Evolutionary conservation across 805 yeast species (phyloP).

Genomic region (Lachancea dasiensis): DNA sequence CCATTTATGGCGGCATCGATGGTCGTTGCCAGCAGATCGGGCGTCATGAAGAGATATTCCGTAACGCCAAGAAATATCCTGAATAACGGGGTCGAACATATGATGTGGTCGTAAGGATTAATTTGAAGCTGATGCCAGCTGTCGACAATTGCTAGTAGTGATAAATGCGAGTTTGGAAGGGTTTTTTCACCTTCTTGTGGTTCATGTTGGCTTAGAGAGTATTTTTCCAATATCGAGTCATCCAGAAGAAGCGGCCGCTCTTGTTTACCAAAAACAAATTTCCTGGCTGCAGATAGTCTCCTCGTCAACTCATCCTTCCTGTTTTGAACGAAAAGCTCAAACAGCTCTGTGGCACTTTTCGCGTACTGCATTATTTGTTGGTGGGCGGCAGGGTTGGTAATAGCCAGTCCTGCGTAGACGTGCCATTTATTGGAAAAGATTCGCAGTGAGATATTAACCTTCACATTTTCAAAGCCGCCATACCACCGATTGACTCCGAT

Average conservation of each 20-base stretch:
- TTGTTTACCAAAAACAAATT: slow-evolving; percentile 69
- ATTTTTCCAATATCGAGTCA: slow-evolving; percentile 71
- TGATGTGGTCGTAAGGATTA: slow-evolving; percentile 93
- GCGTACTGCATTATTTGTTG: slow-evolving; percentile 87
- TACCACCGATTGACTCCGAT: slow-evolving; percentile 52
- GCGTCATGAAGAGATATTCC: slow-evolving; percentile 83
- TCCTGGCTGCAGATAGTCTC: slow-evolving; percentile 60
- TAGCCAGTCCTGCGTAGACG: slow-evolving; percentile 95
- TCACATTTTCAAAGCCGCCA: slow-evolving; percentile 95
- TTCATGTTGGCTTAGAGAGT: slow-evolving; percentile 69
- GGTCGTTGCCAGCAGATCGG: slow-evolving; percentile 74
- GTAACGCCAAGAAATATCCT: slow-evolving; percentile 91
- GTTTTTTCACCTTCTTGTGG: slow-evolving; percentile 42
- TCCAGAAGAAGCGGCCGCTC: slow-evolving; percentile 57
- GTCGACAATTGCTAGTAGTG: slow-evolving; percentile 86
- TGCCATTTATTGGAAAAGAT: slow-evolving; percentile 96
- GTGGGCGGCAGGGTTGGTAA: slow-evolving; percentile 92
- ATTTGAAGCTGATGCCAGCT: slow-evolving; percentile 84
- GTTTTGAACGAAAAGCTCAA: slow-evolving; percentile 74
- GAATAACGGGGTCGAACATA: slow-evolving; percentile 91
- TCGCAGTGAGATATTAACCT: slow-evolving; percentile 84
- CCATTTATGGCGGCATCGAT: slow-evolving; percentile 65
- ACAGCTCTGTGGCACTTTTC: slow-evolving; percentile 72
- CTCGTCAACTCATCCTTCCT: slow-evolving; percentile 49
- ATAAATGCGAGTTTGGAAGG: slow-evolving; percentile 79